Evolutionary conservation across 345 rosid genomes (phyloP).

Genomic region (Psidium friedrichsthalianum): DNA sequence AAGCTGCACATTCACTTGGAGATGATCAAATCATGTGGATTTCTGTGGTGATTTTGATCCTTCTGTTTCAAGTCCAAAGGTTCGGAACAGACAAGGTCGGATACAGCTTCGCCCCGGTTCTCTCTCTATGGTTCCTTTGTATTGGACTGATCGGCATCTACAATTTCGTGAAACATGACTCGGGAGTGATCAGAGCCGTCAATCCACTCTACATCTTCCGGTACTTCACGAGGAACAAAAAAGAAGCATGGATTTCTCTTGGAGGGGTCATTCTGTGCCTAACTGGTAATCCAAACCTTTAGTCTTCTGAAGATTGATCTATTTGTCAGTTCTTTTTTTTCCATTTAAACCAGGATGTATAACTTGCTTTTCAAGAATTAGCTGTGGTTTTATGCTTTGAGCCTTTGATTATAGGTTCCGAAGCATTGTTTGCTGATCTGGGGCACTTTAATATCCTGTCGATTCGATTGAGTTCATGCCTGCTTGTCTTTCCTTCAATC

Average conservation of each 20-base stretch:
- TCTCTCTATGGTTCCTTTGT: constrained; percentile 11
- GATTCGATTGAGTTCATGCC: constrained; percentile 16
- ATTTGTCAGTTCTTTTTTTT: background rate
- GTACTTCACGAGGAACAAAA: constrained; percentile 13
- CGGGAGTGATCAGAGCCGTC: constrained; percentile 9
- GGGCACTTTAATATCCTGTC: constrained; percentile 22
- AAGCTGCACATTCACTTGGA: constrained; percentile 2
- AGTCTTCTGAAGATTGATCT: background rate
- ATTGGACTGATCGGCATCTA: constrained; percentile 7
- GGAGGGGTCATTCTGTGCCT: constrained; percentile 19
- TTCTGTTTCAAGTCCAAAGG: constrained; percentile 17
- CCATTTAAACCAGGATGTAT: background rate
- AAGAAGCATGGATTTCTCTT: constrained; percentile 22
- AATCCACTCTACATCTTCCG: constrained; percentile 10
- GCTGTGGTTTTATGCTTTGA: background rate
- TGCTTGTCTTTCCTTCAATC: constrained; percentile 14
- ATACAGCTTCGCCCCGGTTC: constrained; percentile 16
- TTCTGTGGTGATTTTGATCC: constrained; percentile 12
- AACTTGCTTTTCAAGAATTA: background rate
- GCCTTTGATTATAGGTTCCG: constrained; percentile 6
- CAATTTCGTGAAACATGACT: constrained; percentile 16
- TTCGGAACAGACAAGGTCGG: constrained; percentile 22
- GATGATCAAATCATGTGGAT: constrained; percentile 17
- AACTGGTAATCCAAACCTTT: constrained; percentile 2
- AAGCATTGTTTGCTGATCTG: constrained; percentile 35